Evolutionary conservation across 2,329 filamentous ascomycete genomes (phyloP), one percentile per base, ranked within the genome.

Genomic region (Calonectria ilicicola): DNA sequence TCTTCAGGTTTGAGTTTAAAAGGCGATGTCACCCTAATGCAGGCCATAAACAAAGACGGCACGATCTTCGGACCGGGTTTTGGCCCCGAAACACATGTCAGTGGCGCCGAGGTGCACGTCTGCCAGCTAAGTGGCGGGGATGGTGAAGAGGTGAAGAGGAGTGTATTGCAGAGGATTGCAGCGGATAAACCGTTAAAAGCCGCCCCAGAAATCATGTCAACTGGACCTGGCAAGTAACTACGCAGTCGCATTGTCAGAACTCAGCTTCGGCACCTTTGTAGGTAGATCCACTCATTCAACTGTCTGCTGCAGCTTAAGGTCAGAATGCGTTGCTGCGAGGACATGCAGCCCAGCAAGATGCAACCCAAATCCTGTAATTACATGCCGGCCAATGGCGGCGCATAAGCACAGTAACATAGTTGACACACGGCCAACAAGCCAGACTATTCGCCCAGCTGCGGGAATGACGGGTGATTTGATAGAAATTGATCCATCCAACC

Each of bases 21-120:
- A n/a, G 23, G 58, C 63, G 38, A 71, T 64, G 65, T 67, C 19
- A 64, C 58, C 65, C 56, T 27, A 29, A 35, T 23, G 40, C 47
- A 63, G 47, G 65, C 64, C 58, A 56, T 17, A 27, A 27, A 63
- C 19, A 17, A 65, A 49, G 38, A 58, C 67, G 19, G 64, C 53
- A 49, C 58, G 64, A 72, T 71, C 56, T 63, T 56, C 69, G 65
- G 56, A 21, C 27, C 14, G 65, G 53, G 38, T 58, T 26, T 21
- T 53, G 35, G 27, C 3, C 65, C 44, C 32, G 15, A 60, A 60
- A 32, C 14, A 14, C 1, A 19, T 14, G 62, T 35, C 32, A 23
- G 42, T 21, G 49, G n/a, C 17, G 26, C 12, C 51, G 47, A 23
- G 21, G 35, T 62, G 40, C 32, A 46, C 42, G 42, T 46, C 35